phyloP scores from a whole-genome alignment of 179 eudicot genomes.

The Corrigiola litoralis region DNA sequence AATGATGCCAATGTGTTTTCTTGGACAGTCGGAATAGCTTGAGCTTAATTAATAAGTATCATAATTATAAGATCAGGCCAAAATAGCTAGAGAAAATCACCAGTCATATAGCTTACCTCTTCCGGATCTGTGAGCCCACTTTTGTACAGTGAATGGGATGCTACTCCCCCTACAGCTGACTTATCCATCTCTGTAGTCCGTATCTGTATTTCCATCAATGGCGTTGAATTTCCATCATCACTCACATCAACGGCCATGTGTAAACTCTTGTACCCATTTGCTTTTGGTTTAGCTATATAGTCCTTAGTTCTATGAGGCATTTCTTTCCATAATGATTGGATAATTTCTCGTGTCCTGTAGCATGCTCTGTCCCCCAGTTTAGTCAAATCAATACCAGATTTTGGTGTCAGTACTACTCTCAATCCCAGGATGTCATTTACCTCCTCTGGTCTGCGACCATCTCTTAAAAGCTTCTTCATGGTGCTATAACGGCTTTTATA shows the following conservation, averaged over 20 bases:
- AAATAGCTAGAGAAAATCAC: too few species aligned
- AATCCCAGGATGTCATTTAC: conserved; percentile 84
- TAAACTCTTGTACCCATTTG: conserved; percentile 85
- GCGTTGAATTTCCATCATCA: conserved; percentile 51
- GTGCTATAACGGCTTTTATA: conserved; percentile 94
- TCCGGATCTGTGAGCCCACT: conserved; percentile 92
- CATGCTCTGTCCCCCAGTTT: conserved; percentile 69
- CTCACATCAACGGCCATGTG: conserved; percentile 93
- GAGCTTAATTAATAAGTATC: not conserved
- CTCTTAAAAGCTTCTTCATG: conserved; percentile 90
- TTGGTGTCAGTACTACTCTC: conserved; percentile 63
- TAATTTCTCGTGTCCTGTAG: conserved; percentile 64
- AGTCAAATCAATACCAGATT: conserved; percentile 30
- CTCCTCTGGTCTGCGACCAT: conserved; percentile 91
- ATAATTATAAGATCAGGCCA: too few species aligned
- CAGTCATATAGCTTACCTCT: conserved; percentile 79
- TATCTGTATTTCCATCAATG: conserved; percentile 89
- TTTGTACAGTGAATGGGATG: conserved; percentile 93
- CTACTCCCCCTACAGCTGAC: conserved; percentile 72
- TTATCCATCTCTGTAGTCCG: conserved; percentile 80
- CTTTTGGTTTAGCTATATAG: conserved; percentile 78
- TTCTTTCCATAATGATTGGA: conserved; percentile 80
- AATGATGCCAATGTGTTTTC: not conserved
- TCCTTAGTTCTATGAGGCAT: conserved; percentile 75
- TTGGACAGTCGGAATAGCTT: conserved; percentile 8